A percentile compares a stretch with the other conserved stretches of the same genome.
Evolutionary conservation across 352 stramenopile species (phyloP).

Genomic region (Globisporangium polare): DNA sequence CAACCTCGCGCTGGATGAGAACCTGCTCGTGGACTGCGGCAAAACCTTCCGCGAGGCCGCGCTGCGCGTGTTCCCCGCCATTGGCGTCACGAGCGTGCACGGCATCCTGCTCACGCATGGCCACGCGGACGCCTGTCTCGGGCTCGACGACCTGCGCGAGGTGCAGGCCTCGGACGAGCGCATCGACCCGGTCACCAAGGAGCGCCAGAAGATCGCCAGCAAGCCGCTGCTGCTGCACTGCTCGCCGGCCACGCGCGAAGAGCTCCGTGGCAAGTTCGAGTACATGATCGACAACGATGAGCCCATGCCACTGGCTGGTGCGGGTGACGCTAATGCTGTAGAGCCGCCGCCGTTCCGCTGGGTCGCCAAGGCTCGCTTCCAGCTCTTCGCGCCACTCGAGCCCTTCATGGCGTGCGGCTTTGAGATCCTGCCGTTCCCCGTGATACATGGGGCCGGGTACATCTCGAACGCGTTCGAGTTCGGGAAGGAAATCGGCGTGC

Average conservation of each 20-base stretch:
- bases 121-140: slow-evolving; percentile 79
- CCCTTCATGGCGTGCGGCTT: slow-evolving; percentile 48
- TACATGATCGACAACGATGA: slow-evolving; percentile 65
- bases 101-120: slow-evolving; percentile 80
- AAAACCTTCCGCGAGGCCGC: slow-evolving; percentile 87
- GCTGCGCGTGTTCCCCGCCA: slow-evolving; percentile 55
- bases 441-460: slow-evolving; percentile 80
- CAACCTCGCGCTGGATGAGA: slow-evolving; percentile 29
- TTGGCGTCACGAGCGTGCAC: slow-evolving; percentile 54
- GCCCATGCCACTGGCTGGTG: slow-evolving; percentile 2
- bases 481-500: slow-evolving; percentile 50
- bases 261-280: slow-evolving; percentile 67
- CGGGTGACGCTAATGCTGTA: background rate
- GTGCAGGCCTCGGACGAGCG: slow-evolving; percentile 58
- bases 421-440: slow-evolving; percentile 62
- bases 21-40: slow-evolving; percentile 84
- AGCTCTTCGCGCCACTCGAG: slow-evolving; percentile 48
- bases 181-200: slow-evolving; percentile 53
- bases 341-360: slow-evolving; percentile 54
- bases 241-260: slow-evolving; percentile 42
- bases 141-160: slow-evolving; percentile 82
- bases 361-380: slow-evolving; percentile 73
- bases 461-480: slow-evolving; percentile 81
- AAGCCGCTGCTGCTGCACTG: slow-evolving; percentile 65
- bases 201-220: slow-evolving; percentile 49